Conservation (phyloP, 192 early-diverging fungal genomes). For the Pilobolus umbonatus region DNA sequence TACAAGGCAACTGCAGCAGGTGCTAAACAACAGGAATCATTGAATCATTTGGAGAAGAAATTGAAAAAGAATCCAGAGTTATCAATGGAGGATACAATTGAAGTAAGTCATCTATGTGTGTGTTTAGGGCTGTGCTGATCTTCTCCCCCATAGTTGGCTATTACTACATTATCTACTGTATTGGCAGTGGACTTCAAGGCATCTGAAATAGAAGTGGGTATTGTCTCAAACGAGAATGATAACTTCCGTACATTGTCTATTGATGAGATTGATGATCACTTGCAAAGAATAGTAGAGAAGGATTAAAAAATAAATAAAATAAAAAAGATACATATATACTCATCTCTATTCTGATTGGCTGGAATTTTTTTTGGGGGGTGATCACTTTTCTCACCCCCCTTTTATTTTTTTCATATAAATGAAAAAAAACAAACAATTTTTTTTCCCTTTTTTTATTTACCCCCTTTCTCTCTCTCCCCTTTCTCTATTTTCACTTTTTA, state of each 20-base stretch:
- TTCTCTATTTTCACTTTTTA: too few relatives aligned
- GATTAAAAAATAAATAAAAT: slow-evolving; percentile 47
- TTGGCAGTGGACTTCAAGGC: slow-evolving; percentile 95
- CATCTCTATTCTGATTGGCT: too few relatives aligned
- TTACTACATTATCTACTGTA: slow-evolving; percentile 88
- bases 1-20: slow-evolving; percentile 95
- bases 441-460: background rate
- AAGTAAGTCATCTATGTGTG: slow-evolving; percentile 49
- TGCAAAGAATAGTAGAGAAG: slow-evolving; percentile 83
- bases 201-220: slow-evolving; percentile 91
- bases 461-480: background rate
- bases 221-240: slow-evolving; percentile 73
- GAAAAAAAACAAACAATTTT: background rate
- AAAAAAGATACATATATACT: background rate
- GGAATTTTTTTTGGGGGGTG: background rate
- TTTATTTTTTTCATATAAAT: background rate
- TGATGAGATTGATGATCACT: slow-evolving; percentile 84
- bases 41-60: slow-evolving; percentile 98
- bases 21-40: slow-evolving; percentile 91
- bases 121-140: background rate
- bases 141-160: slow-evolving; percentile 66
- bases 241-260: slow-evolving; percentile 73
- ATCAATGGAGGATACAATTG: slow-evolving; percentile 82
- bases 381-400: too few relatives aligned
- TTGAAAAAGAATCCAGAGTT: slow-evolving; percentile 85